These are phyloP conservation scores for Apiospora marii DNA, from an alignment of 2,329 filamentous ascomycete genomes.

Conservation along the genomic window DNA sequence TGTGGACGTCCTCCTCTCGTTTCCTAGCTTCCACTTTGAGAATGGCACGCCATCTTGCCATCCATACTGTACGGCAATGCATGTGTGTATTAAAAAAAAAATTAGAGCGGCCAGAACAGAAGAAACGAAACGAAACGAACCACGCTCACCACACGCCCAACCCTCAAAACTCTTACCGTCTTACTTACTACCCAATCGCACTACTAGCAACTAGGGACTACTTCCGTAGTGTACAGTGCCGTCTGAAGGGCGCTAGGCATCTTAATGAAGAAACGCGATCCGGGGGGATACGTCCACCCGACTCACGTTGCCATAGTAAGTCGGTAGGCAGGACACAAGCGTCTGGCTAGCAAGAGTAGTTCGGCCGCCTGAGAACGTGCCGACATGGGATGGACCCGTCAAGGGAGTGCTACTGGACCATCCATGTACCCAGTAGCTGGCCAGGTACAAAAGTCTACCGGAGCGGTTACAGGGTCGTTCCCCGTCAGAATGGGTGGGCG, in stretches of 20 bases:
- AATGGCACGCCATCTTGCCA: background rate
- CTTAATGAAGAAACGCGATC: slow-evolving; percentile 2
- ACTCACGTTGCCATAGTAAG: background rate
- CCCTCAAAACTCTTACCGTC: background rate
- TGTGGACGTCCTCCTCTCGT: slow-evolving; percentile 10
- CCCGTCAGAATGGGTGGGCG: background rate
- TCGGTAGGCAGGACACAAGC: background rate
- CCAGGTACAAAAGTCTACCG: slow-evolving; percentile 13
- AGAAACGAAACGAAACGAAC: slow-evolving; percentile 3
- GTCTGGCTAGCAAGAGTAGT: background rate
- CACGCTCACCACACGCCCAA: background rate
- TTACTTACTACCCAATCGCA: background rate
- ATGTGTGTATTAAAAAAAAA: background rate
- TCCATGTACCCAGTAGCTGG: slow-evolving; percentile 9
- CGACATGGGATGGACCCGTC: background rate
- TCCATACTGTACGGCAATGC: slow-evolving; percentile 2
- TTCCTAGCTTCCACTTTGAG: slow-evolving; percentile 19
- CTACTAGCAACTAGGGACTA: background rate
- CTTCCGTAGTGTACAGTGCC: background rate
- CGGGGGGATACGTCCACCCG: slow-evolving; percentile 5
- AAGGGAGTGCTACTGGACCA: background rate
- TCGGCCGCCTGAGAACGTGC: slow-evolving; percentile 4
- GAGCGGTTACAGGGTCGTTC: slow-evolving; percentile 2
- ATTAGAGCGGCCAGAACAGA: background rate
- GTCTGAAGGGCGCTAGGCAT: background rate